Base-by-base conservation (phyloP, 768 basidiomycete species). In the Suillus subaureus region DNA sequence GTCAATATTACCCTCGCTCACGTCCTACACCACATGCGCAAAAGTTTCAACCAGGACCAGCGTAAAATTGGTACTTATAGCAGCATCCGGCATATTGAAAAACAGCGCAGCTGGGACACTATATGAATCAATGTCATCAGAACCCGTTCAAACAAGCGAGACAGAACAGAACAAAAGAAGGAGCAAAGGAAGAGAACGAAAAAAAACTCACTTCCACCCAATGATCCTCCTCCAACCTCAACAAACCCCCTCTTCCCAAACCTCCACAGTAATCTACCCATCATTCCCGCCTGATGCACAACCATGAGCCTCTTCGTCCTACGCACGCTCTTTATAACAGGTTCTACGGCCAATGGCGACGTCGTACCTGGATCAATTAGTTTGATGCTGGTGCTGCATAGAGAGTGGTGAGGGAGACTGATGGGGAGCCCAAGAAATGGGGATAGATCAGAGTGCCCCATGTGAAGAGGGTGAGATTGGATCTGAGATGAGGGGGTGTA, bases 381-480 rank as follows among this genome's bases (percentile, higher is more conserved):
- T 77, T 98, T 94, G 66, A 97, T 79, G 68, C 87, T 89, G 9
- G 92, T 91, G 1, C 78, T 80, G 26, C 91, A 88, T 21, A 91
- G 66, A 4, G 87, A 83, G 6, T 78, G 68, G 6, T 96, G 4
- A 31, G 78, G 6, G 85, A 77, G 26, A 84, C 75, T 2, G 90
- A 85, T 0, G 96, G 95, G 61, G 85, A 81, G 4, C 77, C 78
- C 35, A 97, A 82, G 71, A 96, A 81, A 70, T 88, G 85, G 16
- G 96, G 79, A 78, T 94, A 97, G 39, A 97, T 79, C 1, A 95
- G 94, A 16, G 94, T 96, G n/a, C 96, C 96, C 88, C 93, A 98
- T 8, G 94, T 87, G 26, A 97, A 81, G 35, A 97, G 78, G 1
- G 96, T 98, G 39, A 31, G 31, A 31, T 2, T 31, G 31, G 31